Evolutionary conservation across 768 basidiomycete species (phyloP).

Genomic region (Amanita thiersii): DNA sequence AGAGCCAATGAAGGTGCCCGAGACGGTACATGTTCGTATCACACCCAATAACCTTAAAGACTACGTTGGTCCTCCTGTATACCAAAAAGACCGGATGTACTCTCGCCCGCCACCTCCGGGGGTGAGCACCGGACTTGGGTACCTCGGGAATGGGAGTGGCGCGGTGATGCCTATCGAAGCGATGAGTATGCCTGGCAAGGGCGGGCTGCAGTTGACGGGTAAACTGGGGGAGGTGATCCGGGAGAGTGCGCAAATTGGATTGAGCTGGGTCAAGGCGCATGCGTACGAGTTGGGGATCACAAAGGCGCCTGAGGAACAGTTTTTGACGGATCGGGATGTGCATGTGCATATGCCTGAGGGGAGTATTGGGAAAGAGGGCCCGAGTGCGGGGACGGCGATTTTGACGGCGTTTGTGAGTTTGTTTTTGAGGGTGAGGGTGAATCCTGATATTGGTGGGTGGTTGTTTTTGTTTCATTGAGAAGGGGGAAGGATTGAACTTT

Average conservation of each 20-base stretch:
- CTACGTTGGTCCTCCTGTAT: conserved; percentile 93
- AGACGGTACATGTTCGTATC: conserved; percentile 70
- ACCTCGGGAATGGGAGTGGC: conserved; percentile 93
- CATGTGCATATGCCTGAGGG: conserved; percentile 98
- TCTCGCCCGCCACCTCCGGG: conserved; percentile 74
- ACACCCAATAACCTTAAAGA: conserved; percentile 87
- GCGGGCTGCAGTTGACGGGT: conserved; percentile 84
- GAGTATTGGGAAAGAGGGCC: conserved; percentile 90
- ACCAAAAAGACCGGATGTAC: conserved; percentile 93
- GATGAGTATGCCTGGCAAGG: conserved; percentile 94
- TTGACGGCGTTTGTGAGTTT: conserved; percentile 86
- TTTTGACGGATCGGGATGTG: conserved; percentile 79
- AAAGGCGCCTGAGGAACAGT: conserved; percentile 56
- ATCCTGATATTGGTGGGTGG: conserved; percentile 78
- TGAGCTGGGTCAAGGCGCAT: conserved; percentile 90
- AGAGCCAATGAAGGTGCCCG: conserved; percentile 75
- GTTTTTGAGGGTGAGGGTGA: conserved; percentile 78
- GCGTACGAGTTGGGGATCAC: conserved; percentile 88
- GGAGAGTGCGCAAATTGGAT: conserved; percentile 90
- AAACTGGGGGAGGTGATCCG: conserved; percentile 98
- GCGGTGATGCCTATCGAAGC: conserved; percentile 97
- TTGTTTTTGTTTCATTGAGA: neutral
- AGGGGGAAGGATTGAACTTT: conserved; percentile 1
- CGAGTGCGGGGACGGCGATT: conserved; percentile 93
- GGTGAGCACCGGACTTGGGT: conserved; percentile 92